Base-by-base conservation (phyloP, 441 rosid genomes). In the Pelargonium cotyledonis region DNA sequence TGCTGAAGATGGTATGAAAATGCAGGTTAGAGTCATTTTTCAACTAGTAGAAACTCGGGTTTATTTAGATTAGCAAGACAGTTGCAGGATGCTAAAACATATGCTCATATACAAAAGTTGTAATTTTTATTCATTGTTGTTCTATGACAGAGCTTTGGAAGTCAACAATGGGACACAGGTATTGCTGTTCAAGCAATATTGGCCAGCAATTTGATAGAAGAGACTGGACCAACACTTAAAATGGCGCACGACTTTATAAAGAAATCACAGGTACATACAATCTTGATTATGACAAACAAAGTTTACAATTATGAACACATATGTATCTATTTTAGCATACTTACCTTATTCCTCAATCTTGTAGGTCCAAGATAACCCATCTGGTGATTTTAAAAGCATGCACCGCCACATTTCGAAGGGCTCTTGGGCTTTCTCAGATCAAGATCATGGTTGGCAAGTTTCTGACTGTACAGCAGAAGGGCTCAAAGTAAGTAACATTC, bases 391-490 rank as follows among this genome's bases (percentile, higher is more conserved):
- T 12, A 49, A n/a, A n/a, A 49, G 55, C 55, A 49, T 49, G 55
- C 15, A 49, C n/a, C 55, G 55, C 15, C 55, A 49, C 15, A 49
- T 49, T 2, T 49, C 55, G 4, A 49, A 49, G 9, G 55, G 55
- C 15, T 49, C 55, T 11, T 49, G 55, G 55, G 14, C 55, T 49
- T 49, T 49, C 55, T 84, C 87, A 1, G 87, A 84, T 66, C 84
- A 81, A 66, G 87, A 81, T 67, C 85, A 83, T 26, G 87, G 87
- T 12, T 84, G 87, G 87, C 87, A 84, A 67, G 85, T 84, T 31
- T 84, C 87, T 8, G 87, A 84, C 35, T 31, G 35, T 31, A 31
- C 35, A 31, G 35, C 35, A 31, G 35, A 31, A 31, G 35, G 35
- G 35, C 35, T 31, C 35, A 31, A 31, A 31, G 35, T 31, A 31